These are phyloP conservation scores for Chlamydomonas sp. DNA, from an alignment of 139 green algal species.

Conservation along the genomic window DNA sequence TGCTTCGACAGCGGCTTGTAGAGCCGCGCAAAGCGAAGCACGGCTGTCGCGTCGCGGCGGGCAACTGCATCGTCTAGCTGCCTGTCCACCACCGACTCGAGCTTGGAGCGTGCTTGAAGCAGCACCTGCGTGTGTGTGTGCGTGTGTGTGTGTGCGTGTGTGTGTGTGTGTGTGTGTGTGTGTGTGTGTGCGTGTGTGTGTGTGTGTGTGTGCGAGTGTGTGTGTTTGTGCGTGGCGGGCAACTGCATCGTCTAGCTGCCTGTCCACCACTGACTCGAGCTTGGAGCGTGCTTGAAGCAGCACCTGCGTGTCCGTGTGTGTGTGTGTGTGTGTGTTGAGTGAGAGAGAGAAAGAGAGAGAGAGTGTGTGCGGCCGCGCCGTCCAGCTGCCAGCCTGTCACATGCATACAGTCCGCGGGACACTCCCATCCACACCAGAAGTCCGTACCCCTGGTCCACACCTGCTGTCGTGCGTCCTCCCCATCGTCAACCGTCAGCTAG, in stretches of 20 bases:
- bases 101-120: slow-evolving; percentile 41
- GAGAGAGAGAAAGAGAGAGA: too few species aligned
- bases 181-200: too few species aligned
- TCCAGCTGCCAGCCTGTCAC: too few species aligned
- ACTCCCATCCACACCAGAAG: too few species aligned
- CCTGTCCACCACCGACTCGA: slow-evolving; percentile 58
- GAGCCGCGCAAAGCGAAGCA: slow-evolving; percentile 70
- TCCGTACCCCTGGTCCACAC: not conserved
- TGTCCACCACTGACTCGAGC: slow-evolving; percentile 60
- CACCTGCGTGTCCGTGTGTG: slow-evolving; percentile 46
- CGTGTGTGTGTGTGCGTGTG: too few species aligned
- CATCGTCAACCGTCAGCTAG: too few species aligned
- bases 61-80: slow-evolving; percentile 51
- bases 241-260: slow-evolving; percentile 50
- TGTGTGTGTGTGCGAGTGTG: too few species aligned
- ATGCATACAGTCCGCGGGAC: too few species aligned
- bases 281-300: slow-evolving; percentile 49
- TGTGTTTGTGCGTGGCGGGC: slow-evolving; percentile 23
- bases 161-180: too few species aligned
- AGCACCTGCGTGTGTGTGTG: slow-evolving; percentile 56
- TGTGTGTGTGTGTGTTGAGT: too few species aligned
- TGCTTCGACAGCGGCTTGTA: slow-evolving; percentile 67
- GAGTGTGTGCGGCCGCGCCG: too few species aligned
- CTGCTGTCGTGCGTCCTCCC: not conserved
- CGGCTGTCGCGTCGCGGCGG: slow-evolving; percentile 48